A percentile compares a stretch with the other conserved stretches of the same genome.
Evolutionary conservation across 129 eudicot species (phyloP).

Genomic region (Glebionis coronaria): DNA sequence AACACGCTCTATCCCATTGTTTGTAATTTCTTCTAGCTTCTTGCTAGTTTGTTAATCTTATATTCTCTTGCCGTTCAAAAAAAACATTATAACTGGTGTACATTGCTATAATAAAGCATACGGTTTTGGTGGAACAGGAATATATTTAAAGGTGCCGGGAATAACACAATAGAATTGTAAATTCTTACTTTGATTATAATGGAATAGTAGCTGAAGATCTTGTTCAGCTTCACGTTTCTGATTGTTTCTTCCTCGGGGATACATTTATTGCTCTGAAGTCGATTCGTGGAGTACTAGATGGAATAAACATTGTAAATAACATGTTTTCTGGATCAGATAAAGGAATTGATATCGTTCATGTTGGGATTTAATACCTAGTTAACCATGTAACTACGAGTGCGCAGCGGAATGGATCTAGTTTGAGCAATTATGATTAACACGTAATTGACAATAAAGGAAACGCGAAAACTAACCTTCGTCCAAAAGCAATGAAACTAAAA

Average conservation of each 20-base stretch:
- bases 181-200: conserved; percentile 72
- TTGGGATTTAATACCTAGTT: no score
- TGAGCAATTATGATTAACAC: no score
- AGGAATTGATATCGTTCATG: conserved; percentile 58
- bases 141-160: conserved; percentile 61
- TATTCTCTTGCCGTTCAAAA: no score
- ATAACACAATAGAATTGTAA: conserved; percentile 66
- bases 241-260: conserved; percentile 75
- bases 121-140: conserved; percentile 78
- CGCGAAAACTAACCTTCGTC: no score
- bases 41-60: no score
- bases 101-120: conserved; percentile 88
- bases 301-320: conserved; percentile 64
- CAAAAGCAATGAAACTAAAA: no score
- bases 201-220: conserved; percentile 87
- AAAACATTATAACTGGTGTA: conserved; percentile 60
- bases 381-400: no score
- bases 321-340: conserved; percentile 65
- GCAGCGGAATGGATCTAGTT: no score
- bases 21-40: no score
- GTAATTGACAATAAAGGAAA: no score
- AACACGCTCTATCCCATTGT: no score
- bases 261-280: conserved; percentile 57
- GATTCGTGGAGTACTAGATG: conserved; percentile 51
- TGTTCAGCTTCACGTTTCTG: conserved; percentile 62